Evolutionary conservation across 768 basidiomycete species (phyloP).

Genomic region (Lactifluus volemus): DNA sequence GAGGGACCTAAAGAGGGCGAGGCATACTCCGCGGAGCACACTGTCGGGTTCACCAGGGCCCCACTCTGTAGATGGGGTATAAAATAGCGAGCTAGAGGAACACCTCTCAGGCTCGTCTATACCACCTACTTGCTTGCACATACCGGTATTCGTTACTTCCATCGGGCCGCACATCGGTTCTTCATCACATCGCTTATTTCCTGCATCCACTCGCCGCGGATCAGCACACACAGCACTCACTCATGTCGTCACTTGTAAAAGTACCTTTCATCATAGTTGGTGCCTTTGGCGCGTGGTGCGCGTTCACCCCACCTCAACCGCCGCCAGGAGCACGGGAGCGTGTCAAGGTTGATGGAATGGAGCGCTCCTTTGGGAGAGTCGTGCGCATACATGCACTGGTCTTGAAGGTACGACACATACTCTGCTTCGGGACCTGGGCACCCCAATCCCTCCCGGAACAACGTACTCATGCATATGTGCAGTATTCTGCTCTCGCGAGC

Average conservation of each 20-base stretch:
- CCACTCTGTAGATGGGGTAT: background rate
- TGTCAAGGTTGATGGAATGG: conserved; percentile 7
- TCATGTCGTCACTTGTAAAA: conserved; percentile 12
- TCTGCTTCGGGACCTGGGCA: background rate
- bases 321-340: conserved; percentile 6
- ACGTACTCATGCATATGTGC: background rate
- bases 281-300: conserved; percentile 9
- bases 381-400: conserved; percentile 13
- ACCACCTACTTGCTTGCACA: background rate
- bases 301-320: conserved; percentile 18
- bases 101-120: background rate
- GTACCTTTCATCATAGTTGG: background rate
- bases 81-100: background rate
- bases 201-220: background rate
- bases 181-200: background rate
- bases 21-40: conserved; percentile 1
- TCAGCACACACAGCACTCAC: background rate
- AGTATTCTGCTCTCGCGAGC: conserved; percentile 13
- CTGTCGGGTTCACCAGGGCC: background rate
- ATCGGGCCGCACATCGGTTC: background rate
- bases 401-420: conserved; percentile 13
- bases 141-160: background rate
- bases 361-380: conserved; percentile 15
- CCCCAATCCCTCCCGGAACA: too few species aligned
- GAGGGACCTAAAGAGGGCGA: too few species aligned